Evolutionary conservation across 2,329 filamentous ascomycete genomes (phyloP), one percentile per base, ranked within the genome.

Genomic region (Cadophora sp.): DNA sequence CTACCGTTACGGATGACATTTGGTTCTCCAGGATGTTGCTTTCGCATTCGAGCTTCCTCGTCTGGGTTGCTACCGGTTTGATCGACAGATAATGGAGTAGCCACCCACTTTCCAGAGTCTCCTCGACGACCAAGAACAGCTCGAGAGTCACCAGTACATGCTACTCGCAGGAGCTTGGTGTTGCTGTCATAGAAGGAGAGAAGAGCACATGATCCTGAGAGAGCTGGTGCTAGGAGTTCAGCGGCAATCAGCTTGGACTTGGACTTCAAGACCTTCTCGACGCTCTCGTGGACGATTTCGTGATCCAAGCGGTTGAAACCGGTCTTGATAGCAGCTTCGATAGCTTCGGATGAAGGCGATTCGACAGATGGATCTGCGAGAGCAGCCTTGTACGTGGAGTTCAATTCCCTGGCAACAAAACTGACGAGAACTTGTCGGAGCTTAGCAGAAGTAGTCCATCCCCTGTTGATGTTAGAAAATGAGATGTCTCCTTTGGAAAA

Each of bases 371-470:
- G 82, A 72, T 89, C 83, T 47, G 83, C 79, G 20, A 87, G 80
- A 4, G 91, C 89, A 22, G 91, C 86, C 77, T 94, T 94, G 83
- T 97, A 98, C 1, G 95, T 97, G 13, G 87, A 85, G 79, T 97
- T 97, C 51, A 99, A 86, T 80, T 99, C 96, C 62, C 94, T 89
- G 33, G 94, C 95, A 56, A 99, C 96, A 76, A 92, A 97, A 71
- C 87, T 93, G 73, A 99, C 97, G 65, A 99, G 85, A 16, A 92
- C 91, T 79, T 99, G 94, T 66, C 96, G 91, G 67, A 99, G 83
- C 77, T 97, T 98, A 22, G 96, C 96, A 47, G 96, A 98, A 7
- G 96, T 99, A 4, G 96, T 97, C 96, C 96, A 99, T 73, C 96
- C 96, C 55, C 93, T 96, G 73, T 65, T 72, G 66, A 73, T 69